Evolutionary conservation across 768 basidiomycete species (phyloP).

Genomic region (Lentinula detonsa): DNA sequence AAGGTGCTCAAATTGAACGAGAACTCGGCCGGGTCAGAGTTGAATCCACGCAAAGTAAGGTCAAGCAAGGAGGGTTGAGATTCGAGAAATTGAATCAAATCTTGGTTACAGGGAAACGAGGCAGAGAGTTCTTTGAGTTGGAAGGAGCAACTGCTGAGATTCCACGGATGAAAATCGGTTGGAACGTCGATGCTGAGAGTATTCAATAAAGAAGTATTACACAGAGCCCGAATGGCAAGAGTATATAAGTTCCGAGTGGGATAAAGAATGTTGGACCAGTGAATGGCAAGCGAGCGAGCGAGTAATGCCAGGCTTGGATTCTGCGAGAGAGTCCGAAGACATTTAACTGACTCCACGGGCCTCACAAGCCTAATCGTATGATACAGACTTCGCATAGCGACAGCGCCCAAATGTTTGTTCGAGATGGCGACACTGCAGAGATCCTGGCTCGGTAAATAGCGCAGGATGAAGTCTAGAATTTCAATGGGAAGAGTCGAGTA

Average conservation of each 20-base stretch:
- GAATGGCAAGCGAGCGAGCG: conserved; percentile 42
- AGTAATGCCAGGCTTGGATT: conserved; percentile 29
- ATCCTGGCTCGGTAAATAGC: conserved; percentile 17
- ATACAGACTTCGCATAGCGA: conserved; percentile 28
- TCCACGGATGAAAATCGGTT: conserved; percentile 36
- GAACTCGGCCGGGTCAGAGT: conserved; percentile 24
- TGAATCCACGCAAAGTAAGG: conserved; percentile 50
- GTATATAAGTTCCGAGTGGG: conserved; percentile 44
- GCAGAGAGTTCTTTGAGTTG: conserved; percentile 44
- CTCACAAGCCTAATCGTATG: conserved; percentile 27
- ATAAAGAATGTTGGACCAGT: conserved; percentile 22
- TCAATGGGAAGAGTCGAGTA: conserved; percentile 25
- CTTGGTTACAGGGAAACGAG: conserved; percentile 45
- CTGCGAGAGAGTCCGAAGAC: conserved; percentile 33
- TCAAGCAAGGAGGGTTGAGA: conserved; percentile 42
- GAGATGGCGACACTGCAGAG: conserved; percentile 18
- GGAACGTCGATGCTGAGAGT: conserved; percentile 47
- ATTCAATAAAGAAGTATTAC: conserved; percentile 28
- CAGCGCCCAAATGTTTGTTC: conserved; percentile 19
- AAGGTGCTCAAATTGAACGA: conserved; percentile 10
- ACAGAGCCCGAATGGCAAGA: conserved; percentile 41
- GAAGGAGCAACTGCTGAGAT: conserved; percentile 39
- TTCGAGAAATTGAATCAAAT: conserved; percentile 46
- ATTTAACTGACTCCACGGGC: conserved; percentile 23
- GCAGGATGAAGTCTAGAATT: conserved; percentile 26